A percentile compares a stretch with the other conserved stretches of the same genome.
Evolutionary conservation across 2,329 filamentous ascomycete species (phyloP).

Genomic region (Alternaria brassicicola): DNA sequence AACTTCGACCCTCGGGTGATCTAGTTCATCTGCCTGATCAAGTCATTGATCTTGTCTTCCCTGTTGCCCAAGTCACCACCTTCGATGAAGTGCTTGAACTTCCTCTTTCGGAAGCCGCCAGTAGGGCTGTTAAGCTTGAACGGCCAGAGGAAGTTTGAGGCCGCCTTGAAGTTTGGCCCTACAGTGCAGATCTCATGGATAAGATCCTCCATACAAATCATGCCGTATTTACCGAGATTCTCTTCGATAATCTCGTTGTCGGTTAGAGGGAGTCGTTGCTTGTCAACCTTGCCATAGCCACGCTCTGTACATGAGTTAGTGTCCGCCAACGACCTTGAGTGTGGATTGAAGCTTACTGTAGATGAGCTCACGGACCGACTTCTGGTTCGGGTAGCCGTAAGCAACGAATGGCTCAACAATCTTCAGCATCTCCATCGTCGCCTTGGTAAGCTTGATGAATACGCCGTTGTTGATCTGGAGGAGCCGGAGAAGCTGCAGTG

Average conservation of each 20-base stretch:
- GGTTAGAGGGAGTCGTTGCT: slow-evolving; percentile 94
- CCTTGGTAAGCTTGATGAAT: slow-evolving; percentile 97
- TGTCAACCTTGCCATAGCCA: slow-evolving; percentile 98
- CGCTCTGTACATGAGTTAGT: slow-evolving; percentile 57
- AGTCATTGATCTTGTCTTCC: slow-evolving; percentile 95
- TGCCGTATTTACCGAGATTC: slow-evolving; percentile 93
- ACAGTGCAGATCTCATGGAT: slow-evolving; percentile 98
- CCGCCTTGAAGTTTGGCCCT: slow-evolving; percentile 98
- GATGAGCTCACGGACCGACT: slow-evolving; percentile 97
- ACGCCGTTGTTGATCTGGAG: slow-evolving; percentile 99
- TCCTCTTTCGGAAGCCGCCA: slow-evolving; percentile 93
- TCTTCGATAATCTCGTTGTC: slow-evolving; percentile 99
- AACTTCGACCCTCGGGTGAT: background rate
- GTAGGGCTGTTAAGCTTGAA: slow-evolving; percentile 99
- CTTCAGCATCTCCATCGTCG: slow-evolving; percentile 95
- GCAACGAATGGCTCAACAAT: slow-evolving; percentile 98
- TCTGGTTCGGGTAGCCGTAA: slow-evolving; percentile 99
- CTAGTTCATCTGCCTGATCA: slow-evolving; percentile 99
- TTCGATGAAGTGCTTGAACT: slow-evolving; percentile 99
- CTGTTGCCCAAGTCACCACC: slow-evolving; percentile 98
- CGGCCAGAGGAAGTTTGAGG: slow-evolving; percentile 98
- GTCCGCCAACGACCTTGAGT: slow-evolving; percentile 57
- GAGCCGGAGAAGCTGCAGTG: slow-evolving; percentile 97
- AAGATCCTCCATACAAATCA: slow-evolving; percentile 98
- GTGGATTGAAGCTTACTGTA: slow-evolving; percentile 85